These are phyloP conservation scores for Canariomyces notabilis DNA, from an alignment of 2,329 filamentous ascomycete genomes.

Conservation along the genomic window DNA sequence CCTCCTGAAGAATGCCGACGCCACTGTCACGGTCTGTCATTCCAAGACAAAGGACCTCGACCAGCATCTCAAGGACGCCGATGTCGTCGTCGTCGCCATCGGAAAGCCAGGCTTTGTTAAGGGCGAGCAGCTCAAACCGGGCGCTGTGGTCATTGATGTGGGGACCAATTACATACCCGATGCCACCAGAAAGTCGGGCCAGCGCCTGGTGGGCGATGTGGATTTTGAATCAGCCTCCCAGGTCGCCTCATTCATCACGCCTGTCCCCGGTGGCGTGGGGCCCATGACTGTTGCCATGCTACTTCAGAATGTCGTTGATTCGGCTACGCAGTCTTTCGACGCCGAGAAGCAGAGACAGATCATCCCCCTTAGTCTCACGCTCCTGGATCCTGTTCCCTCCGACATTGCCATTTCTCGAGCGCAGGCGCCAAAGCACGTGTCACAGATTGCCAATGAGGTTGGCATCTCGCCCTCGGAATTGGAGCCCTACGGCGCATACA, in stretches of 20 bases:
- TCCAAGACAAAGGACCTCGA: conserved; percentile 74
- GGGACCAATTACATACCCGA: conserved; percentile 96
- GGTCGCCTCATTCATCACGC: conserved; percentile 89
- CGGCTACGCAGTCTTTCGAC: conserved; percentile 76
- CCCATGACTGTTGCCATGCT: conserved; percentile 99
- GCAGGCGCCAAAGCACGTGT: conserved; percentile 90
- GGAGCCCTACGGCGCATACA: conserved; percentile 91
- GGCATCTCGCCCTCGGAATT: conserved; percentile 86
- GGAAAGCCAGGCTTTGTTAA: conserved; percentile 83
- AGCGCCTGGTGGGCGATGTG: conserved; percentile 90
- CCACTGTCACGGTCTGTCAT: conserved; percentile 94
- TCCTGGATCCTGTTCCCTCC: conserved; percentile 79
- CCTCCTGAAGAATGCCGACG: conserved; percentile 88
- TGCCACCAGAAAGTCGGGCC: conserved; percentile 81
- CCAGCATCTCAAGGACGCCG: conserved; percentile 72
- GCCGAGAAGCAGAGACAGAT: conserved; percentile 75
- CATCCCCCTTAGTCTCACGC: conserved; percentile 74
- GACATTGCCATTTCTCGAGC: conserved; percentile 89
- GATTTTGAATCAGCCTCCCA: conserved; percentile 80
- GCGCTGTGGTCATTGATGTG: conserved; percentile 94
- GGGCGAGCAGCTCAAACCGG: conserved; percentile 92
- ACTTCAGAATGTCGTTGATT: conserved; percentile 87
- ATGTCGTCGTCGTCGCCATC: conserved; percentile 89
- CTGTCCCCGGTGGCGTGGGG: conserved; percentile 92
- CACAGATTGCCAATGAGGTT: conserved; percentile 74